These are phyloP conservation scores for Calcarisporium arbuscula DNA, from an alignment of 2,329 filamentous ascomycete genomes.

Conservation along the genomic window DNA sequence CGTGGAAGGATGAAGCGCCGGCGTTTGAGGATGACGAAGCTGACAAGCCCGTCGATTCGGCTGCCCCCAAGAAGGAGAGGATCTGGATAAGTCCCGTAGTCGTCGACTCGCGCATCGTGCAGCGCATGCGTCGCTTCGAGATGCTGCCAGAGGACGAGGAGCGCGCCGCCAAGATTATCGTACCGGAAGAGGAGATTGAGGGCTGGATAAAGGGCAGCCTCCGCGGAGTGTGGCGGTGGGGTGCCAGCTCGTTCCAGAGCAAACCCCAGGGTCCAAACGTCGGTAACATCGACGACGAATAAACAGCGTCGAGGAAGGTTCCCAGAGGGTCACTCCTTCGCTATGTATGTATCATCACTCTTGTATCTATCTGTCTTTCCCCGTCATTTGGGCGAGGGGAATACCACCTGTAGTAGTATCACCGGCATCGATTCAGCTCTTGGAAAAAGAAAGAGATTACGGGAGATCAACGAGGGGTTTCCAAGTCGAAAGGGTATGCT, in stretches of 20 bases:
- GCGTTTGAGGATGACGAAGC: conserved; percentile 34
- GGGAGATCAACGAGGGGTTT: no score
- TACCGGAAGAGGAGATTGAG: conserved; percentile 63
- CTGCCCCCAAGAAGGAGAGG: conserved; percentile 52
- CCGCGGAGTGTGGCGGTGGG: conserved; percentile 47
- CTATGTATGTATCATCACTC: conserved; percentile 1
- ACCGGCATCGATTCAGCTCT: no score
- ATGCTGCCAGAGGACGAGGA: conserved; percentile 64
- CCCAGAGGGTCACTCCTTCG: background rate
- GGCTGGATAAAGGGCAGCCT: conserved; percentile 60
- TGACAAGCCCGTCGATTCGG: conserved; percentile 30
- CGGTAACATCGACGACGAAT: conserved; percentile 32
- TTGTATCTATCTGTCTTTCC: background rate
- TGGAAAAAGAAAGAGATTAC: no score
- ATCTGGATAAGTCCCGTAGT: conserved; percentile 72
- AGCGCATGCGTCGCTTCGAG: conserved; percentile 75
- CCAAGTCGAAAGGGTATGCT: no score
- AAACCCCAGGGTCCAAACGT: conserved; percentile 36
- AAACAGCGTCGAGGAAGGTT: conserved; percentile 9
- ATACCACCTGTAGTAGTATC: no score
- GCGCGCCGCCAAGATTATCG: conserved; percentile 53
- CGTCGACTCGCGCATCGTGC: conserved; percentile 67
- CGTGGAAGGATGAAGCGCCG: conserved; percentile 50
- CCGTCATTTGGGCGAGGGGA: no score
- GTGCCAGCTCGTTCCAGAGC: conserved; percentile 30